phyloP scores from a whole-genome alignment of 2,329 filamentous ascomycete species.

The Trichoderma arundinaceum region DNA sequence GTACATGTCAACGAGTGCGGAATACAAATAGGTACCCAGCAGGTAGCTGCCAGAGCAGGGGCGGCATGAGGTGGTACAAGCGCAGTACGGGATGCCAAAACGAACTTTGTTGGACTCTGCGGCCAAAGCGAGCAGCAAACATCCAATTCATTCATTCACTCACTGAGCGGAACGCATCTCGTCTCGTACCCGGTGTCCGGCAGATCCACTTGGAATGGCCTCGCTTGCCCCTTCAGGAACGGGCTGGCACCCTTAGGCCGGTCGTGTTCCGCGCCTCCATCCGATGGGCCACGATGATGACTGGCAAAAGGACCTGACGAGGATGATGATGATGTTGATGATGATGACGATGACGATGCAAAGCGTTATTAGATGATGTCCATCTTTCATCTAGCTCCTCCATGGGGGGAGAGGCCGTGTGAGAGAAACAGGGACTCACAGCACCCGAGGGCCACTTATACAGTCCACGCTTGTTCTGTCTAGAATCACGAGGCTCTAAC shows the following conservation, averaged over 20 bases:
- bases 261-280: slow-evolving; percentile 5
- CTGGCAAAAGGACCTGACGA: not conserved
- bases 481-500: slow-evolving; percentile 7
- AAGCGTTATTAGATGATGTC: not conserved
- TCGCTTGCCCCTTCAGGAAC: slow-evolving; percentile 6
- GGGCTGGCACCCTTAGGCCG: not conserved
- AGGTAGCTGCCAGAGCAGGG: no score
- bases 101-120: no score
- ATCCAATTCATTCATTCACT: not conserved
- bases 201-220: slow-evolving; percentile 14
- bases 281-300: not conserved
- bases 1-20: no score
- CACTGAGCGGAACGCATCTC: not conserved
- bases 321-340: no score
- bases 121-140: not conserved
- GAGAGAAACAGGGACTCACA: not conserved
- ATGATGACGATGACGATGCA: no score
- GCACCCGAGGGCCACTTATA: not conserved
- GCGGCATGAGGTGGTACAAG: no score
- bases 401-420: not conserved
- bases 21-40: no score
- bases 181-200: slow-evolving; percentile 13
- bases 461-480: not conserved
- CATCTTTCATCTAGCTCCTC: not conserved
- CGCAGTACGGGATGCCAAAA: no score